Evolutionary conservation across 139 green algal species (phyloP).

Genomic region (Coccomyxa sp.): DNA sequence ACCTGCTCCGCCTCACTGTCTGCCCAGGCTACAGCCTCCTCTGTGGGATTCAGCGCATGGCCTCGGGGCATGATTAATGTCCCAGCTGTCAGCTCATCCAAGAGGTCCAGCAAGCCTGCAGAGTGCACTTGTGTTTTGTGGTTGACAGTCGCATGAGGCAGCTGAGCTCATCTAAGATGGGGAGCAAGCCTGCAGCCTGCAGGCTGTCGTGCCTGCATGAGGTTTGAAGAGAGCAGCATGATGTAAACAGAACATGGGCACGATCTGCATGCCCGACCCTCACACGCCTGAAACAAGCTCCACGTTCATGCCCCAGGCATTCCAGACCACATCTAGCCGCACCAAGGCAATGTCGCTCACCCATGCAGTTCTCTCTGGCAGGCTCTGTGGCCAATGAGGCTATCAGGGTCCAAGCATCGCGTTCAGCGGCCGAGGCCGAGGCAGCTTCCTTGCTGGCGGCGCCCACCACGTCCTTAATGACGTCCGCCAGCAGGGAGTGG

Average conservation of each 20-base stretch:
- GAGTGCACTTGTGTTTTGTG: too few relatives aligned
- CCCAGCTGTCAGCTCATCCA: constrained; percentile 26
- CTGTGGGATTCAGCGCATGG: neutral
- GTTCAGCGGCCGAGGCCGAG: neutral
- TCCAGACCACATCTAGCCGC: too few relatives aligned
- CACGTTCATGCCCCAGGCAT: too few relatives aligned
- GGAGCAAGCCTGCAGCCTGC: too few relatives aligned
- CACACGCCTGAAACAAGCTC: too few relatives aligned
- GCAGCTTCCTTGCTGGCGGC: neutral
- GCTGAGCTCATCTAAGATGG: too few relatives aligned
- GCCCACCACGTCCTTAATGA: constrained; percentile 18
- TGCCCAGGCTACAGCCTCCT: constrained; percentile 12
- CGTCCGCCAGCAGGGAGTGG: constrained; percentile 34
- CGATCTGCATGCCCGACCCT: too few relatives aligned
- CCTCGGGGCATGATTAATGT: constrained; percentile 15
- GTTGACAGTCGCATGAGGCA: too few relatives aligned
- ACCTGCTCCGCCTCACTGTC: neutral
- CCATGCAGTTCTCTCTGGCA: constrained; percentile 21
- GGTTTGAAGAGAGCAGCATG: too few relatives aligned
- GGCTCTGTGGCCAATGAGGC: constrained; percentile 24
- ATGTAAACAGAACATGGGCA: too few relatives aligned
- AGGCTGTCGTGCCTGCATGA: too few relatives aligned
- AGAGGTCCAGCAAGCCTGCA: constrained; percentile 28
- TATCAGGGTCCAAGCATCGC: constrained; percentile 20
- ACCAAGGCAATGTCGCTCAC: too few relatives aligned